phyloP scores from a whole-genome alignment of 345 rosid species.

The Carallia brachiata region DNA sequence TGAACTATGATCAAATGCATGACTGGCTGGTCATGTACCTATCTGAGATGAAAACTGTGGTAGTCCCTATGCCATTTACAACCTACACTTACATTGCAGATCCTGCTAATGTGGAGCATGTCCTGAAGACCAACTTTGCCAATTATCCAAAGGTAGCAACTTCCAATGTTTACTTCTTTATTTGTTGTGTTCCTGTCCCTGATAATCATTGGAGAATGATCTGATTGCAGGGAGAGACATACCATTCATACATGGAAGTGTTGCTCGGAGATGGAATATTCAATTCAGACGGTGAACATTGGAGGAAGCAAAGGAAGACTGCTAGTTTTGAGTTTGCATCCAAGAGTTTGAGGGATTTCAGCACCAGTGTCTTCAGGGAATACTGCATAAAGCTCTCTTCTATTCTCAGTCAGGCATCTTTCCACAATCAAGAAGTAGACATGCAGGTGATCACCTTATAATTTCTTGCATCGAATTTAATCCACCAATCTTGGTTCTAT shows the following conservation, averaged over 20 bases:
- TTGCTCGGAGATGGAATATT: conserved; percentile 87
- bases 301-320: conserved; percentile 92
- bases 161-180: neutral
- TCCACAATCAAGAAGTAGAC: conserved; percentile 54
- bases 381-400: conserved; percentile 72
- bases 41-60: conserved; percentile 58
- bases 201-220: neutral
- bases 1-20: conserved; percentile 82
- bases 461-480: no score
- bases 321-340: conserved; percentile 98
- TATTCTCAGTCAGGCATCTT: conserved; percentile 59
- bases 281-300: conserved; percentile 81
- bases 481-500: no score
- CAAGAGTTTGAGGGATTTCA: conserved; percentile 85
- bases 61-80: conserved; percentile 85
- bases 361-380: conserved; percentile 81
- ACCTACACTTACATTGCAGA: conserved; percentile 92
- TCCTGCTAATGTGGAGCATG: conserved; percentile 86
- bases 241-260: conserved; percentile 95
- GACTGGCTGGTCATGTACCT: conserved; percentile 84
- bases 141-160: conserved; percentile 82
- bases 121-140: conserved; percentile 76
- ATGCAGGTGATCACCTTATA: conserved; percentile 57
- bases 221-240: conserved; percentile 69
- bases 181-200: neutral